Base-by-base conservation (phyloP, 352 stramenopile genomes). In the Phytophthora hibernalis region DNA sequence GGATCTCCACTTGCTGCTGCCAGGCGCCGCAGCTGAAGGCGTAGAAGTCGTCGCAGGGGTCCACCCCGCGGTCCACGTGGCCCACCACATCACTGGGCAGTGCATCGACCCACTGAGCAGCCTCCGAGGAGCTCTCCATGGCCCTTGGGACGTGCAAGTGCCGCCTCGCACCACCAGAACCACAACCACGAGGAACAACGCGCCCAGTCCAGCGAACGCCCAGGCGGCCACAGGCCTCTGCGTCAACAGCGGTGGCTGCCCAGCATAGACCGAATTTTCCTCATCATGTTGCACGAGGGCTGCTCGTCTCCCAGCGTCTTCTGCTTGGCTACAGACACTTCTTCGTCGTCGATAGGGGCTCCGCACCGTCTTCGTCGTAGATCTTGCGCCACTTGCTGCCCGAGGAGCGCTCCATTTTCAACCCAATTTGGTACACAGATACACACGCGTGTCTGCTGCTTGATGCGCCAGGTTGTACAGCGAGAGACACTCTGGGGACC, bases 11-110 rank as follows among this genome's bases (percentile, higher is more conserved):
- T 22, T 86, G 58, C 33, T 65, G 52, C 31, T 80, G 54, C 84
- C 84, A 92, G 1, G 45, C 26, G 2, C 84, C 84, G 48, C 84
- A 92, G 22, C 80, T 76, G 67, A 91, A 91, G 22, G 79, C 54
- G 77, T 95, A 95, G 40, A 95, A 92, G 70, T 95, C 87, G 0
- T 76, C 60, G 45, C 87, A 95, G 7, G 87, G 87, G 35, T 89
- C 65, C 20, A 82, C 66, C 0, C 31, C 45, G 10, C 26, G 28
- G 49, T 95, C 75, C n/a, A 95, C 79, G 45, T 87, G 62, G 13
- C 49, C 33, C 16, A 45, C 42, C 31, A 92, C 80, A 2, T 78
- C 72, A 9, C 30, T 42, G 0, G 82, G 82, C 11, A 87, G 43
- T 22, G 49, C n/a, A 0, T 71, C 40, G 5, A 78, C 22, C 69